Evolutionary conservation across 441 rosid species (phyloP).

Genomic region (Euphorbia celastroides): DNA sequence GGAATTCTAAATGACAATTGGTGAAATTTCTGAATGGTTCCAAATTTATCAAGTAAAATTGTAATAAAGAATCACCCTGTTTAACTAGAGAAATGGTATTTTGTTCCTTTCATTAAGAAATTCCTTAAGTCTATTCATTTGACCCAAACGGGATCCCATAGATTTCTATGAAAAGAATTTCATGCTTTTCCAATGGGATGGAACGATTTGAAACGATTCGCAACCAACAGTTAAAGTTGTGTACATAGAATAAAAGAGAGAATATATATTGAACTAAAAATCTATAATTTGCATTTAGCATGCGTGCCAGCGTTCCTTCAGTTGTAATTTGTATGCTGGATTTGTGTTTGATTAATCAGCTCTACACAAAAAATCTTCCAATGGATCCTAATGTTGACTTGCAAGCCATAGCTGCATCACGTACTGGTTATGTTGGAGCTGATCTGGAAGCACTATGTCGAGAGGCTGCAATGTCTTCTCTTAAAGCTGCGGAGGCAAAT

Average conservation of each 20-base stretch:
- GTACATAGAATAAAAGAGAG: not conserved
- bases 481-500: constrained; percentile 40
- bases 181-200: not conserved
- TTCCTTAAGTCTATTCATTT: no score
- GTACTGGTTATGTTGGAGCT: constrained; percentile 93
- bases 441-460: constrained; percentile 93
- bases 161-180: not conserved
- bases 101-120: no score
- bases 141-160: not conserved
- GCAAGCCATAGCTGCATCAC: constrained; percentile 63
- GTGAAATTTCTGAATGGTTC: no score
- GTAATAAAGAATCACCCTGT: no score
- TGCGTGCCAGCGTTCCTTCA: no score
- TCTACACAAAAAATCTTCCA: constrained; percentile 62
- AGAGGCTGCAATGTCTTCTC: constrained; percentile 62
- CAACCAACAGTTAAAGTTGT: no score
- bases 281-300: not conserved
- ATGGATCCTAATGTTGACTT: constrained; percentile 54
- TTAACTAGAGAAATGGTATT: no score
- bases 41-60: no score
- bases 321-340: no score
- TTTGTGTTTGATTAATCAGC: constrained; percentile 30
- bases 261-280: not conserved
- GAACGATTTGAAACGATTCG: not conserved
- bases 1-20: not conserved